Conservation (phyloP, 2,329 filamentous ascomycete species). For the Pyrenophora teres region DNA sequence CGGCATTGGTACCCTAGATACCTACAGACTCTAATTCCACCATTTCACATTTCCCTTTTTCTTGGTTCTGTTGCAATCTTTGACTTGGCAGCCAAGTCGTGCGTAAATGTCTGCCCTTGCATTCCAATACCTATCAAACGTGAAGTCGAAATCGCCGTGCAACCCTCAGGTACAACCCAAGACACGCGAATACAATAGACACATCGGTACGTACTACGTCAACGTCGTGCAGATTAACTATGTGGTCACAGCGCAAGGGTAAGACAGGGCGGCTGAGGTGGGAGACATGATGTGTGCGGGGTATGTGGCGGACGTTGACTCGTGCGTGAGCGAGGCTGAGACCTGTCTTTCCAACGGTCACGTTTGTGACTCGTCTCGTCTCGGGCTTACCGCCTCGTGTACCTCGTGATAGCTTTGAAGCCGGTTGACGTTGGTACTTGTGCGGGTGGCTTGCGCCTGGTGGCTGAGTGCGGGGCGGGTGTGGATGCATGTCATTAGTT, state of each 20-base stretch:
- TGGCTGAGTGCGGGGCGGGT: too few species aligned
- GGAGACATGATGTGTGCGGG: slow-evolving; percentile 3
- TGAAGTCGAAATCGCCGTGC: too few species aligned
- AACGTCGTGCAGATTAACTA: slow-evolving; percentile 19
- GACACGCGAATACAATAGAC: neutral
- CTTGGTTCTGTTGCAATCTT: too few species aligned
- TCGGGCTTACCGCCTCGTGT: neutral
- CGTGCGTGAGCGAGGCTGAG: slow-evolving; percentile 11
- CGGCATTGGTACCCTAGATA: neutral
- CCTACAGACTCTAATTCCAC: too few species aligned
- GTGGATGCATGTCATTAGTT: too few species aligned
- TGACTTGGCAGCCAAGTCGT: too few species aligned
- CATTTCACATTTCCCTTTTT: too few species aligned
- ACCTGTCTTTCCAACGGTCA: slow-evolving; percentile 8
- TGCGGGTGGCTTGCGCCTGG: too few species aligned
- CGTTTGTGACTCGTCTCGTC: slow-evolving; percentile 1
- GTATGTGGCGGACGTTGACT: slow-evolving; percentile 5
- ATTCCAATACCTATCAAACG: too few species aligned
- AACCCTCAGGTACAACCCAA: too few species aligned
- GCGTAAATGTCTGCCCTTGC: too few species aligned
- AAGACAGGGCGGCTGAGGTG: neutral
- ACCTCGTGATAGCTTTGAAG: neutral
- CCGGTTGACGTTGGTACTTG: neutral
- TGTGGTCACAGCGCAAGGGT: slow-evolving; percentile 19
- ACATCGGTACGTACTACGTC: neutral